Evolutionary conservation across 208 protist species (phyloP).

Genomic region (Plasmodiophora brassicae): DNA sequence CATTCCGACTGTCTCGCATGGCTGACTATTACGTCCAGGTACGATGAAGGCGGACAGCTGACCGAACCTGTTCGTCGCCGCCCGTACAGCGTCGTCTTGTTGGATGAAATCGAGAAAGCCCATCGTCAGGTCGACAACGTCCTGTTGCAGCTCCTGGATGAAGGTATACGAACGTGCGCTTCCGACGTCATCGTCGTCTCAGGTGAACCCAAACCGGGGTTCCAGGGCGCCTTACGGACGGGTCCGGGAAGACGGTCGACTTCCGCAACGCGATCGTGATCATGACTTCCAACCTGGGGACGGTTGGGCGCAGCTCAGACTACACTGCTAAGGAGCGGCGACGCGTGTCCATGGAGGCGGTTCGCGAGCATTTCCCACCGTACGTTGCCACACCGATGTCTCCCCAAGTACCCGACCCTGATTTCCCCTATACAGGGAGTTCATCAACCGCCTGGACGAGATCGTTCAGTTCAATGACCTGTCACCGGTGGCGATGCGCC

Average conservation of each 20-base stretch:
- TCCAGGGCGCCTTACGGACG: constrained; percentile 67
- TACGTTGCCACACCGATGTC: neutral
- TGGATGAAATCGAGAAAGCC: constrained; percentile 76
- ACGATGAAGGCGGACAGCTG: constrained; percentile 58
- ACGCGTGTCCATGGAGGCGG: constrained; percentile 35
- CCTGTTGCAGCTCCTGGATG: constrained; percentile 69
- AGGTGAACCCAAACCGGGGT: too few species aligned
- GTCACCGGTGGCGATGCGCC: neutral
- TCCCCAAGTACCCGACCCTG: neutral
- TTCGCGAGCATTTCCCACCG: constrained; percentile 42
- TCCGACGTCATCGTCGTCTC: too few species aligned
- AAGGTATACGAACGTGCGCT: too few species aligned
- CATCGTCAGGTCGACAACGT: constrained; percentile 68
- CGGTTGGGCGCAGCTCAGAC: neutral
- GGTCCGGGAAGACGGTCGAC: constrained; percentile 64
- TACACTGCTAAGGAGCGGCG: neutral
- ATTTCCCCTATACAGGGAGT: constrained; percentile 32
- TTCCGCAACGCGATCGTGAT: constrained; percentile 64
- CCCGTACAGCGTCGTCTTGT: constrained; percentile 66
- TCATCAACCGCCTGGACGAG: constrained; percentile 54
- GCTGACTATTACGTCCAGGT: constrained; percentile 30
- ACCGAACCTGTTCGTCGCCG: constrained; percentile 52
- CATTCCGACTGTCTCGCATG: constrained; percentile 38
- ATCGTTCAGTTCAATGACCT: constrained; percentile 53
- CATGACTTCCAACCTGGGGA: constrained; percentile 62